Evolutionary conservation across 1,139 yeast species (phyloP).

Genomic region (Meyerozyma guilliermondii): DNA sequence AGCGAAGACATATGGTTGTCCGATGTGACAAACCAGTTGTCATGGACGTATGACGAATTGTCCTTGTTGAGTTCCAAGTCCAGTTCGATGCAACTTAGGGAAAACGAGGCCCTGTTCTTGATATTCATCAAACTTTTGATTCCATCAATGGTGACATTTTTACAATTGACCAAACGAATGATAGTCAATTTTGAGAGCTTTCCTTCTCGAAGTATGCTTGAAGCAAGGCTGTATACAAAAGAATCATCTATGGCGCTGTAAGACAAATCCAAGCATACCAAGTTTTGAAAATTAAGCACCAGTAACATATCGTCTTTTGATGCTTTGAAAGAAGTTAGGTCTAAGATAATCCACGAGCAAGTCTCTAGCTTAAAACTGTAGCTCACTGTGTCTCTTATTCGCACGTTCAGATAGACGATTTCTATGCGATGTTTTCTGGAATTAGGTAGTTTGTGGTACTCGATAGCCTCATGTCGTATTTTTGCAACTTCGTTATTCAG

Average conservation of each 20-base stretch:
- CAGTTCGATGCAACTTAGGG: slow-evolving; percentile 24
- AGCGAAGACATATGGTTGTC: not conserved
- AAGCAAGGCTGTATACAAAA: slow-evolving; percentile 21
- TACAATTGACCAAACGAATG: slow-evolving; percentile 22
- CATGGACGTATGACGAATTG: not conserved
- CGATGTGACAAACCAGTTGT: not conserved
- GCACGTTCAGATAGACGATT: slow-evolving; percentile 7
- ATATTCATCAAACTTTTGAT: slow-evolving; percentile 13
- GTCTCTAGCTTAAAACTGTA: slow-evolving; percentile 13
- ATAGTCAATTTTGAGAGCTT: slow-evolving; percentile 20
- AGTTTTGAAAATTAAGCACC: slow-evolving; percentile 25
- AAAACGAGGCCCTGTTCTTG: slow-evolving; percentile 7
- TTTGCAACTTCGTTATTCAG: not conserved
- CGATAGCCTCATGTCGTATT: slow-evolving; percentile 7
- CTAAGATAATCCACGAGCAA: slow-evolving; percentile 17
- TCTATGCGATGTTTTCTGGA: slow-evolving; percentile 3
- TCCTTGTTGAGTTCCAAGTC: slow-evolving; percentile 11
- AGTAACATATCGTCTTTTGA: slow-evolving; percentile 21
- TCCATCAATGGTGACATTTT: slow-evolving; percentile 17
- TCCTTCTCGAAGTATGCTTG: slow-evolving; percentile 18
- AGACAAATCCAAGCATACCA: slow-evolving; percentile 32
- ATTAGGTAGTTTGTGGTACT: slow-evolving; percentile 6
- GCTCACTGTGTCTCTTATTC: slow-evolving; percentile 15
- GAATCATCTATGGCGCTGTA: slow-evolving; percentile 28
- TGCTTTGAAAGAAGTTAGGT: slow-evolving; percentile 11